Conservation (phyloP, 306 rosid genomes). For the Clitoria ternatea region DNA sequence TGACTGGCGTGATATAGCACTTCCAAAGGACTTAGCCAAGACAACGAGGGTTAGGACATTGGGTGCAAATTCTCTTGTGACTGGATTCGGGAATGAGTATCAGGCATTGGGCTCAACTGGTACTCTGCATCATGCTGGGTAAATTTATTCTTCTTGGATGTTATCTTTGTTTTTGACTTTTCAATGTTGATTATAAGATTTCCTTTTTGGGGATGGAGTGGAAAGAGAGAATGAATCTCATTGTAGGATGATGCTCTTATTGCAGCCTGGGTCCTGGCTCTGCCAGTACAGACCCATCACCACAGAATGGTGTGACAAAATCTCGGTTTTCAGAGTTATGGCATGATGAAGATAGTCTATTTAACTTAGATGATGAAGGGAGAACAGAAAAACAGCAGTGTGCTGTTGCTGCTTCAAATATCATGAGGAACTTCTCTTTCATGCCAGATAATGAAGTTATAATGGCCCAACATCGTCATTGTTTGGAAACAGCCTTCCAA, state of each 20-base stretch:
- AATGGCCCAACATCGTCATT: slow-evolving; percentile 95
- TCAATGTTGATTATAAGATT: slow-evolving; percentile 9
- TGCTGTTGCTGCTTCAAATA: slow-evolving; percentile 93
- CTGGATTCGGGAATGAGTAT: slow-evolving; percentile 86
- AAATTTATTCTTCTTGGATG: slow-evolving; percentile 17
- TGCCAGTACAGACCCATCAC: slow-evolving; percentile 45
- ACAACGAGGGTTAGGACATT: slow-evolving; percentile 59
- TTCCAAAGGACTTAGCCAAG: slow-evolving; percentile 67
- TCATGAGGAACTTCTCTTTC: slow-evolving; percentile 91
- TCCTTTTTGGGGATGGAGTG: neutral
- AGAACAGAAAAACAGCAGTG: slow-evolving; percentile 86
- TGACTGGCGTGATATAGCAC: slow-evolving; percentile 95
- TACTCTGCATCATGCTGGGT: slow-evolving; percentile 51
- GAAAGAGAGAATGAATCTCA: slow-evolving; percentile 30
- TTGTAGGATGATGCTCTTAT: slow-evolving; percentile 16
- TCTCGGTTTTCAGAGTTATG: slow-evolving; percentile 67
- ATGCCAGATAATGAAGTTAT: slow-evolving; percentile 96
- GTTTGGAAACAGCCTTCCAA: slow-evolving; percentile 86
- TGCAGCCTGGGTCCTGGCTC: slow-evolving; percentile 61
- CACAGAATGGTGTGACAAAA: slow-evolving; percentile 46
- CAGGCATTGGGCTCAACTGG: slow-evolving; percentile 61
- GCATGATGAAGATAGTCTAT: slow-evolving; percentile 87
- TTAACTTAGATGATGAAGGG: slow-evolving; percentile 90
- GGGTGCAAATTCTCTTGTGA: slow-evolving; percentile 66
- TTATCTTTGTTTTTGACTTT: slow-evolving; percentile 9